These are phyloP conservation scores for Cercis canadensis DNA, from an alignment of 306 rosid species.

Conservation along the genomic window DNA sequence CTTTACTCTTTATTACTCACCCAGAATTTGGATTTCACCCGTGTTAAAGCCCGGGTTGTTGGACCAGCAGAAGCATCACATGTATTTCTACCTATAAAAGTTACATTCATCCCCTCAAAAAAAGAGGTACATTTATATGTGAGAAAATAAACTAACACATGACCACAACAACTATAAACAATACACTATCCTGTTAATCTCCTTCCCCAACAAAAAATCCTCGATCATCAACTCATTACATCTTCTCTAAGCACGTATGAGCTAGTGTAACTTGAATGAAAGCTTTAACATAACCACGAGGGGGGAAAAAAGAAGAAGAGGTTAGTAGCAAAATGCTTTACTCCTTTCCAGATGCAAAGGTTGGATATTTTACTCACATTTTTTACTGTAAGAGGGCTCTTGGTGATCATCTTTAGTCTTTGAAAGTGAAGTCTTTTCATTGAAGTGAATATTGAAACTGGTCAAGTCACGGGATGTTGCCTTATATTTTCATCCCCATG, in stretches of 20 bases:
- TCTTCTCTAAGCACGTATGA: no score
- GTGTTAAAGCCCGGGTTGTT: conserved; percentile 68
- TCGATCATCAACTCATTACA: no score
- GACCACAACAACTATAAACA: conserved; percentile 29
- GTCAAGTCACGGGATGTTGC: conserved; percentile 14
- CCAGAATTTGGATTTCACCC: conserved; percentile 64
- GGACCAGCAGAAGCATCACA: conserved; percentile 64
- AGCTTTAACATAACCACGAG: no score
- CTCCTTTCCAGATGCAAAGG: conserved; percentile 21
- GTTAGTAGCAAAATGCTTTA: conserved; percentile 19
- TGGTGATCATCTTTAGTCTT: conserved; percentile 26
- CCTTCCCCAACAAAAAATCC: conserved; percentile 34
- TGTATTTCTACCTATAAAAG: no score
- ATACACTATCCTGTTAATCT: conserved; percentile 1
- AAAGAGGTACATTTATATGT: not conserved
- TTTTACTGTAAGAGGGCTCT: not conserved
- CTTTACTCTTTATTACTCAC: conserved; percentile 57
- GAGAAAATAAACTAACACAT: conserved; percentile 6
- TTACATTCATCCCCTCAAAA: no score
- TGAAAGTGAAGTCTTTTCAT: conserved; percentile 14
- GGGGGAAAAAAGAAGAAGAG: not conserved
- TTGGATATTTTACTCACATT: no score
- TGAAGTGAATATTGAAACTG: conserved; percentile 30
- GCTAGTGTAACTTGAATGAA: no score
- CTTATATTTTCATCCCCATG: not conserved